Conservation (phyloP, 1,284 basidiomycete species). For the Cutaneotrichosporon spelunceum region DNA sequence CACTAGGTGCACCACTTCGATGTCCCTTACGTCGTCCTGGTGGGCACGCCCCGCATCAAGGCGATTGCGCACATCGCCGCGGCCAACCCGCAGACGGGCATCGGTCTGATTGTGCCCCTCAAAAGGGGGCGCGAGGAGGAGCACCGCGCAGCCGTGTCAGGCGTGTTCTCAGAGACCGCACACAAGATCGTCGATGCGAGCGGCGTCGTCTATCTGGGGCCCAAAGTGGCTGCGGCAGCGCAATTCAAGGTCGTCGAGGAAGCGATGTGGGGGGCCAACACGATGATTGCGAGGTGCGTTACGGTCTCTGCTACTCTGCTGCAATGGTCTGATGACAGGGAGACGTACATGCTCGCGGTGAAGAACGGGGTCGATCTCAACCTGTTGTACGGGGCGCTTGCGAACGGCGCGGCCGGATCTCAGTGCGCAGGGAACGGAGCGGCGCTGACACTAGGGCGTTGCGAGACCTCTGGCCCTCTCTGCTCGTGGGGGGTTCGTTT, state of each 20-base stretch:
- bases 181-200: not conserved
- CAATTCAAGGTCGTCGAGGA: slow-evolving; percentile 10
- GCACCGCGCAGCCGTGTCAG: slow-evolving; percentile 7
- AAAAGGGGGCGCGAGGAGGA: not conserved
- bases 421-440: not conserved
- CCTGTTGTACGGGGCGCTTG: slow-evolving; percentile 6
- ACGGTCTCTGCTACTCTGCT: not conserved
- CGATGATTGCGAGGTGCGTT: slow-evolving; percentile 9
- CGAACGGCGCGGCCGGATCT: slow-evolving; percentile 9
- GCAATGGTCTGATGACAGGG: slow-evolving; percentile 3
- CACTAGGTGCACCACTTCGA: slow-evolving; percentile 3
- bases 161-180: slow-evolving; percentile 4
- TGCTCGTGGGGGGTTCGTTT: not conserved
- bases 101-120: slow-evolving; percentile 14
- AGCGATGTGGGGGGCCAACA: slow-evolving; percentile 9
- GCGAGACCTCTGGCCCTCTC: slow-evolving; percentile 1
- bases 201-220: slow-evolving; percentile 6
- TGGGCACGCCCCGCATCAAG: slow-evolving; percentile 10
- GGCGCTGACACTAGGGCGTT: slow-evolving; percentile 10
- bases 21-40: not conserved
- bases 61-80: not conserved
- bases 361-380: slow-evolving; percentile 11
- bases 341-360: slow-evolving; percentile 11
- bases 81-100: slow-evolving; percentile 10
- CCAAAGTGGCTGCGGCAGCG: not conserved